phyloP scores from a whole-genome alignment of 352 stramenopile genomes.

The Discostella stelligera region DNA sequence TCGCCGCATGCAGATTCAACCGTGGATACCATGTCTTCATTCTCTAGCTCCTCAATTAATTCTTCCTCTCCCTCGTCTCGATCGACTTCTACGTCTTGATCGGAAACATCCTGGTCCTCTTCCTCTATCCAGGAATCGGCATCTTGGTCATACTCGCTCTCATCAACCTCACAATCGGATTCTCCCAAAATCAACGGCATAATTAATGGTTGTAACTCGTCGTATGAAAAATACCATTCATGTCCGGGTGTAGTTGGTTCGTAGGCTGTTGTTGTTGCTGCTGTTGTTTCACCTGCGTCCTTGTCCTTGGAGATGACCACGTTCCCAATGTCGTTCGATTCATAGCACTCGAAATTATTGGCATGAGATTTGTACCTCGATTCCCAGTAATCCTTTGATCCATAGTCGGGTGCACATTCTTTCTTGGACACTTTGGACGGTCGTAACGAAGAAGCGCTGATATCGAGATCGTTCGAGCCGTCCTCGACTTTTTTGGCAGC shows the following conservation, averaged over 20 bases:
- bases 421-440: background rate
- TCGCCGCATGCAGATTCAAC: background rate
- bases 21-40: background rate
- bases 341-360: slow-evolving; percentile 22
- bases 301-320: no score
- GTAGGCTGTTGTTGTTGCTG: no score
- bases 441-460: background rate
- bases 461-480: no score
- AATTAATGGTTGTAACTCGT: slow-evolving; percentile 66
- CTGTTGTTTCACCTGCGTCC: no score
- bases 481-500: no score
- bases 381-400: slow-evolving; percentile 76
- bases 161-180: slow-evolving; percentile 7
- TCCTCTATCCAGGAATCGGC: slow-evolving; percentile 35
- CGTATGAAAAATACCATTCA: slow-evolving; percentile 79
- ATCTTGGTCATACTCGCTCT: slow-evolving; percentile 26
- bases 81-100: slow-evolving; percentile 13
- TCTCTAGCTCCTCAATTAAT: background rate
- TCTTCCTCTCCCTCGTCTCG: slow-evolving; percentile 9
- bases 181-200: slow-evolving; percentile 49
- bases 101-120: slow-evolving; percentile 19
- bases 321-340: no score
- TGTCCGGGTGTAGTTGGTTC: slow-evolving; percentile 44
- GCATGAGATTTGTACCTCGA: slow-evolving; percentile 53
- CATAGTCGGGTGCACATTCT: slow-evolving; percentile 52